Evolutionary conservation across 176 grass and related monocot genomes (phyloP), one percentile per base, ranked within the genome.

Genomic region (Pontederia crassipes): DNA sequence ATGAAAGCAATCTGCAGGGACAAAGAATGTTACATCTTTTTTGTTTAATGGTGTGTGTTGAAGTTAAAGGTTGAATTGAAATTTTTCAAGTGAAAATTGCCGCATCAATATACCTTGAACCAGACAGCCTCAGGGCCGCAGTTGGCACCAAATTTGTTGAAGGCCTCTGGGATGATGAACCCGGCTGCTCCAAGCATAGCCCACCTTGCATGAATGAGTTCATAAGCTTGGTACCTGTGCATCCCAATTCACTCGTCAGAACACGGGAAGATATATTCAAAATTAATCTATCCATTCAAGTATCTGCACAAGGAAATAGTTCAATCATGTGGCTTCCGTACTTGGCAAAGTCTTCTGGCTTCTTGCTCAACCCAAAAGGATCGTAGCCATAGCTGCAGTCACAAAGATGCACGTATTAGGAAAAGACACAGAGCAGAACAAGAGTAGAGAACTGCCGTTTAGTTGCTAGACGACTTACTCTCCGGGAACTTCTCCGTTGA

Each of bases 181-280:
- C 90, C 90, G 9, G 90, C 90, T 12, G 90, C 86, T 8, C 90
- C 90, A 14, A 95, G 90, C 90, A 95, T 95, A 51, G 90, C 90
- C 90, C 86, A 95, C 75, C 86, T 86, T 59, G 80, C 86, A 68
- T 95, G 90, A 77, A 95, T 95, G 58, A 95, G 86, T 71, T 89
- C 90, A 45, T 86, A 95, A 46, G 85, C 86, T 53, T 86, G 90
- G 68, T 95, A 95, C 63, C 90, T 95, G 77, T 72, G 81, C 51
- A 54, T 54, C 51, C 17, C 64, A 64, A 57, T 32, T 35, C 48
- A 72, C 56, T 35, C 4, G 2, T 40, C 17, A 69, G 28, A 14
- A 4, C 24, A 17, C 40, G 11, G 17, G 0, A 45, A 35, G 32
- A 40, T 40, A 40, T 0, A 40, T 24, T 24, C 2, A 57, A 45